phyloP scores from a whole-genome alignment of 2,329 filamentous ascomycete species.

The Fragosphaeria purpurea region DNA sequence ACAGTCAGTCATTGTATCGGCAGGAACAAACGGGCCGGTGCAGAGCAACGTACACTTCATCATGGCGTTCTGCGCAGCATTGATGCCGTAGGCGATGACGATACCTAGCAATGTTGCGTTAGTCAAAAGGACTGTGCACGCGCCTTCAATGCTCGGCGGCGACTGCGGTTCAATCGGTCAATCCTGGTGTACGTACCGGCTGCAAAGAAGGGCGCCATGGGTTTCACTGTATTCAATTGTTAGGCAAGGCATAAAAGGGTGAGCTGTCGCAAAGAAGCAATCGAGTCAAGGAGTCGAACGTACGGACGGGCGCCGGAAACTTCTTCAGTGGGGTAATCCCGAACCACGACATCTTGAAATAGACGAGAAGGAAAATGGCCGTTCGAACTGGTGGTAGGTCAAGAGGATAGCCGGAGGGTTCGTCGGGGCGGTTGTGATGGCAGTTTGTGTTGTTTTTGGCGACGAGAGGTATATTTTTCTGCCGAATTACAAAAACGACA shows the following conservation, averaged over 20 bases:
- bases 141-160: too few relatives aligned
- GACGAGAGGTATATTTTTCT: not conserved
- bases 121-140: not conserved
- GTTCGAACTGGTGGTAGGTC: not conserved
- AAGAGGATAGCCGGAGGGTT: constrained; percentile 20
- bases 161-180: too few relatives aligned
- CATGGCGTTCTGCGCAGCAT: constrained; percentile 68
- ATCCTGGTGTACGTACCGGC: constrained; percentile 58
- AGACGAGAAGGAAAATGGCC: constrained; percentile 13
- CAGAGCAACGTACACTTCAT: constrained; percentile 54
- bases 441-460: not conserved
- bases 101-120: constrained; percentile 43
- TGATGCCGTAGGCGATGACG: constrained; percentile 85
- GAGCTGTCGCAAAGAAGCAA: constrained; percentile 19
- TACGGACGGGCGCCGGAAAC: constrained; percentile 70
- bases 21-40: too few relatives aligned
- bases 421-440: not conserved
- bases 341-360: constrained; percentile 62
- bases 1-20: too few relatives aligned
- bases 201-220: constrained; percentile 86
- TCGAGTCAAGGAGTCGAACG: constrained; percentile 33
- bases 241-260: not conserved
- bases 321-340: constrained; percentile 60
- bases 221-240: constrained; percentile 53
- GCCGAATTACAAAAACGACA: not conserved